Conservation (phyloP, 345 rosid species). For the Triadica sebifera region DNA sequence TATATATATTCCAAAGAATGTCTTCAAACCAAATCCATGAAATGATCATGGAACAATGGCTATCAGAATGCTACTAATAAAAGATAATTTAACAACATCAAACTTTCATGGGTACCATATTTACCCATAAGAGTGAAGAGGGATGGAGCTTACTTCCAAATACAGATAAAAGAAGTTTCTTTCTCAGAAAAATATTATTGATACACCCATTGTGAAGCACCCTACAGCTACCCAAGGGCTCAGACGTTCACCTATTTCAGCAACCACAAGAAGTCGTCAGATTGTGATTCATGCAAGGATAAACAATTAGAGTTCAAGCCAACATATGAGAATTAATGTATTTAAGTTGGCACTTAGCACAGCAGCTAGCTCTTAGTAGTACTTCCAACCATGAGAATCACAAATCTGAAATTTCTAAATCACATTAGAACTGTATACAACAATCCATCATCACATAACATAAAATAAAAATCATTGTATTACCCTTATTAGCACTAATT, state of each 20-base stretch:
- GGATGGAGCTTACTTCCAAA: constrained; percentile 23
- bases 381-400: background rate
- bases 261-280: constrained; percentile 15
- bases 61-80: constrained; percentile 16
- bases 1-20: constrained; percentile 12
- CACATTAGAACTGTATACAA: background rate
- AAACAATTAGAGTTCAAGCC: constrained; percentile 3
- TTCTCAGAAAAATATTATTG: constrained; percentile 72
- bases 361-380: too few relatives aligned
- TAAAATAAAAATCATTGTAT: background rate
- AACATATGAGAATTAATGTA: background rate
- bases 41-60: constrained; percentile 10
- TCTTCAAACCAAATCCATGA: constrained; percentile 14
- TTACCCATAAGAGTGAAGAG: constrained; percentile 13
- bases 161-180: constrained; percentile 13
- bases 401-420: background rate
- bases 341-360: background rate
- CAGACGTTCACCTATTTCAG: constrained; percentile 76
- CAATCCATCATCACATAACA: background rate
- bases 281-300: constrained; percentile 7
- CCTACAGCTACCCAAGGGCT: constrained; percentile 95
- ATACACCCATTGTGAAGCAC: constrained; percentile 88
- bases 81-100: constrained; percentile 6
- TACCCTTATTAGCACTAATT: background rate
- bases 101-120: constrained; percentile 7